phyloP scores from a whole-genome alignment of 2,329 filamentous ascomycete genomes.

The Apiospora arundinis region DNA sequence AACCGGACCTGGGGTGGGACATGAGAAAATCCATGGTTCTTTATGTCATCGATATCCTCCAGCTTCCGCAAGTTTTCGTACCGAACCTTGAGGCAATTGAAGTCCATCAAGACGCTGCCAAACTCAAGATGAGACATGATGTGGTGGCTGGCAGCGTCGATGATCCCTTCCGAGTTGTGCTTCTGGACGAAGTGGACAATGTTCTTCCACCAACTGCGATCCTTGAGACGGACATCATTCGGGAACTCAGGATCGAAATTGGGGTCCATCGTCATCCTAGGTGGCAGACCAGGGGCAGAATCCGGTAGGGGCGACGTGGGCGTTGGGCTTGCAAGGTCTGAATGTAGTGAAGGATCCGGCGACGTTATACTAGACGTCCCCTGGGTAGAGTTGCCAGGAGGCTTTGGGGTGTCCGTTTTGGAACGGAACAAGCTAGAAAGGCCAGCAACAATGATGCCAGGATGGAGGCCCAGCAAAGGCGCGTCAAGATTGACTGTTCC shows the following conservation, averaged over 20 bases:
- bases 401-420: slow-evolving; percentile 41
- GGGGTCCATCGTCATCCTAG: slow-evolving; percentile 53
- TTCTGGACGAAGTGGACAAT: slow-evolving; percentile 82
- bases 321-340: slow-evolving; percentile 32
- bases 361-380: slow-evolving; percentile 31
- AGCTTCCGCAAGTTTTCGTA: slow-evolving; percentile 74
- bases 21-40: slow-evolving; percentile 40
- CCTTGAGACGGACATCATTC: slow-evolving; percentile 74
- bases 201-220: slow-evolving; percentile 72
- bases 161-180: slow-evolving; percentile 72
- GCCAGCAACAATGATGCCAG: slow-evolving; percentile 83
- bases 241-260: slow-evolving; percentile 78
- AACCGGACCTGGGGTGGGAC: slow-evolving; percentile 70
- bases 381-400: slow-evolving; percentile 26
- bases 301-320: slow-evolving; percentile 28
- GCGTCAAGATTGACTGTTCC: slow-evolving; percentile 85
- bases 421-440: slow-evolving; percentile 76
- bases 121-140: slow-evolving; percentile 85
- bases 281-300: slow-evolving; percentile 23
- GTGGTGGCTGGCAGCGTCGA: slow-evolving; percentile 74
- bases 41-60: slow-evolving; percentile 71
- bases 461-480: slow-evolving; percentile 87
- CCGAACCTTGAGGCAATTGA: slow-evolving; percentile 69
- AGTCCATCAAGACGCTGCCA: slow-evolving; percentile 81
- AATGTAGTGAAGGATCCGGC: slow-evolving; percentile 32